Evolutionary conservation across 2,329 filamentous ascomycete species (phyloP).

Genomic region (Helicocarpus griseus): DNA sequence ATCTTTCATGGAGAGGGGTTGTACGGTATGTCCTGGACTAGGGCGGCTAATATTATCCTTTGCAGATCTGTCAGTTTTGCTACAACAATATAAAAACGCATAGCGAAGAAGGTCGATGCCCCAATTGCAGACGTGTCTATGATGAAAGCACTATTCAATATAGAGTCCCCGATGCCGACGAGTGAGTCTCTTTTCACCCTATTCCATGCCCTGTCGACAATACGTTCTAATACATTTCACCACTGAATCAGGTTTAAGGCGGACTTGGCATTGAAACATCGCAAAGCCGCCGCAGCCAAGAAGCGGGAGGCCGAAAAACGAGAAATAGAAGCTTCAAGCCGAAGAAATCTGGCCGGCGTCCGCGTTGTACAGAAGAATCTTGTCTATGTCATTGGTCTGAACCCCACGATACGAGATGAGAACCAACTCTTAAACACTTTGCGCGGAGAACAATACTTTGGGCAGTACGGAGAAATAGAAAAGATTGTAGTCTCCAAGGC

Average conservation of each 20-base stretch:
- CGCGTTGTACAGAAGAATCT: conserved; percentile 97
- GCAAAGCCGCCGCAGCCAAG: conserved; percentile 79
- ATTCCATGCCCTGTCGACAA: neutral
- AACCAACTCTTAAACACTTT: conserved; percentile 76
- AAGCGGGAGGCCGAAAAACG: conserved; percentile 95
- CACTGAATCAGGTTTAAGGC: conserved; percentile 36
- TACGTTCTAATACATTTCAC: conserved; percentile 1
- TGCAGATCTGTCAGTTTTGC: conserved; percentile 95
- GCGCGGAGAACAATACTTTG: conserved; percentile 86
- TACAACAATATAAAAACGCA: conserved; percentile 99
- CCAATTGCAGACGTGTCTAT: conserved; percentile 91
- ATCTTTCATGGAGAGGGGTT: neutral
- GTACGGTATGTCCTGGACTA: neutral
- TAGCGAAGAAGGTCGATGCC: conserved; percentile 84
- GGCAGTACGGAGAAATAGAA: conserved; percentile 95
- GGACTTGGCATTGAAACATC: conserved; percentile 57
- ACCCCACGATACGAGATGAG: conserved; percentile 84
- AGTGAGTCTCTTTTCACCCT: conserved; percentile 52
- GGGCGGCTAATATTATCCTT: conserved; percentile 2
- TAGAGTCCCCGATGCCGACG: conserved; percentile 89
- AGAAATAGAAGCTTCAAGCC: conserved; percentile 88
- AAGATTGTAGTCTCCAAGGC: conserved; percentile 98
- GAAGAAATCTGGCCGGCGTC: conserved; percentile 91
- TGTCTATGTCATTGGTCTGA: conserved; percentile 93
- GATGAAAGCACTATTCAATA: conserved; percentile 96